Evolutionary conservation across 2,329 filamentous ascomycete species (phyloP).

Genomic region (Fusarium setosum): DNA sequence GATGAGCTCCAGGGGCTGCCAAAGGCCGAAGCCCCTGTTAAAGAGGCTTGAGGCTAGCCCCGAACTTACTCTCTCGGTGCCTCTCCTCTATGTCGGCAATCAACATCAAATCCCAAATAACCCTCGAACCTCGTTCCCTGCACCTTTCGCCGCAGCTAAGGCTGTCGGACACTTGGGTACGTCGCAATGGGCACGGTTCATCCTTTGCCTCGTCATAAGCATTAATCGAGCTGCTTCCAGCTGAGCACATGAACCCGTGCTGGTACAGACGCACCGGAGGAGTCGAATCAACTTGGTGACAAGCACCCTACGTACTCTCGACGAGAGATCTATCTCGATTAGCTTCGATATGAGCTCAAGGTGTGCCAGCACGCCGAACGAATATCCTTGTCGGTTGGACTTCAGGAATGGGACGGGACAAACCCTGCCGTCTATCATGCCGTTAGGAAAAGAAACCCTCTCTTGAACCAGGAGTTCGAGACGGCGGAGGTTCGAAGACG

Average conservation of each 20-base stretch:
- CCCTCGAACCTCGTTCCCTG: slow-evolving; percentile 18
- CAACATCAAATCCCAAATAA: slow-evolving; percentile 8
- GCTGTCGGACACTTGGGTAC: neutral
- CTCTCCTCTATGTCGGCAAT: slow-evolving; percentile 9
- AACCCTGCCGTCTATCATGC: slow-evolving; percentile 7
- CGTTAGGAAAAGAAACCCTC: slow-evolving; percentile 13
- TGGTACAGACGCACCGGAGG: neutral
- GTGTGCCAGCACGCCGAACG: neutral
- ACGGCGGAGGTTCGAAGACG: neutral
- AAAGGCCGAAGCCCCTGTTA: slow-evolving; percentile 29
- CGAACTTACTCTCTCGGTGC: slow-evolving; percentile 13
- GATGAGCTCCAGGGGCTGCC: slow-evolving; percentile 9
- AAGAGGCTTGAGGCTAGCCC: slow-evolving; percentile 22
- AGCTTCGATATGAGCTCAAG: neutral
- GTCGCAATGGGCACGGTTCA: neutral
- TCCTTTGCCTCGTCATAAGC: slow-evolving; percentile 11
- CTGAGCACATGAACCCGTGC: neutral
- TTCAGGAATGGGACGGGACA: neutral
- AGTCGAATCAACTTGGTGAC: neutral
- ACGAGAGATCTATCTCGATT: neutral
- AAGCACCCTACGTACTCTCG: neutral
- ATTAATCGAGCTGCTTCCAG: neutral
- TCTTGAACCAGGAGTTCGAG: neutral
- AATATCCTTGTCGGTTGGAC: neutral
- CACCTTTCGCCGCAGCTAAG: neutral